Percentiles rank a stretch among this genome's conserved stretches.
These are phyloP conservation scores for Candida easanensis DNA, from an alignment of 805 yeast genomes.

Conservation along the genomic window DNA sequence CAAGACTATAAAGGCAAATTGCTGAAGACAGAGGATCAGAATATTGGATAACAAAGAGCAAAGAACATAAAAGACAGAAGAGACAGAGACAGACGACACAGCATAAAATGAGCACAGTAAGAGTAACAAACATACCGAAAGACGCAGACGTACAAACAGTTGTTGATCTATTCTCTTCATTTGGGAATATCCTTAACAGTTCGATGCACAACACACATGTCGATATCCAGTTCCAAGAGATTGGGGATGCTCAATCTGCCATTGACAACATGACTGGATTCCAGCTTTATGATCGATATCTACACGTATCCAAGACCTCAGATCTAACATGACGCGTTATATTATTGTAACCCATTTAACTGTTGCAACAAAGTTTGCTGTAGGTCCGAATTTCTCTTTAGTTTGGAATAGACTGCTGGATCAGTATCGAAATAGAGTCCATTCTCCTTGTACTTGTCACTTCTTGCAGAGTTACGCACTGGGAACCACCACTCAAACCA, in stretches of 20 bases:
- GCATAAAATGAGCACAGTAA: conserved; percentile 15
- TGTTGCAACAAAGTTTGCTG: conserved; percentile 30
- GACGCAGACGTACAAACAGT: conserved; percentile 10
- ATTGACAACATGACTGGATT: conserved; percentile 26
- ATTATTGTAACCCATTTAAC: conserved; percentile 7
- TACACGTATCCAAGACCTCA: conserved; percentile 23
- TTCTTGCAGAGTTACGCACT: conserved; percentile 27
- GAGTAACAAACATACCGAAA: conserved; percentile 22
- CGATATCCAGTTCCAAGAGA: conserved; percentile 26
- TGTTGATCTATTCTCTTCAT: conserved; percentile 19
- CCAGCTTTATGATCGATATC: conserved; percentile 14
- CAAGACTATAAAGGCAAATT: too few relatives aligned
- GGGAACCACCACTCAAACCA: conserved; percentile 77
- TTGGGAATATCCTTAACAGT: conserved; percentile 22
- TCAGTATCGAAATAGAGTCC: conserved; percentile 55
- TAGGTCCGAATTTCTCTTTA: conserved; percentile 39
- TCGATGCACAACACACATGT: conserved; percentile 6
- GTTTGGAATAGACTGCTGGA: conserved; percentile 38
- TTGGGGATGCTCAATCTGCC: conserved; percentile 23
- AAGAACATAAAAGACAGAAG: too few relatives aligned
- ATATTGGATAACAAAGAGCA: too few relatives aligned
- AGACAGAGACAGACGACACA: too few relatives aligned
- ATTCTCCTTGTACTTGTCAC: conserved; percentile 31
- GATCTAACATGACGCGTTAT: too few relatives aligned
- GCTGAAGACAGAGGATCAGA: too few relatives aligned